phyloP scores from a whole-genome alignment of 2,329 filamentous ascomycete genomes.

The Conoideocrella luteorostrata region DNA sequence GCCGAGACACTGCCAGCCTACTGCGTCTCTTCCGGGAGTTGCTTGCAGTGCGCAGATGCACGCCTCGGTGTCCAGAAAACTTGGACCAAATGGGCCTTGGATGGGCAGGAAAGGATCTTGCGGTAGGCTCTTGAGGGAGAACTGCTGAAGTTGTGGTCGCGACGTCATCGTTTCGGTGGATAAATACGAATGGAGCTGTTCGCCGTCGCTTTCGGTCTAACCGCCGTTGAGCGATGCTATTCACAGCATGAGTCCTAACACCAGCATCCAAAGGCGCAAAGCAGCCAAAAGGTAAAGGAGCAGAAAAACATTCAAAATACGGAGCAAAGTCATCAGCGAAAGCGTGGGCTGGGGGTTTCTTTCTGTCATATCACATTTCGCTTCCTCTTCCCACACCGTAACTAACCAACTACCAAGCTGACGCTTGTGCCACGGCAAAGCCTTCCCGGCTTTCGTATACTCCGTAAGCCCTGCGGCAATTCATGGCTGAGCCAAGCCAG shows the following conservation, averaged over 20 bases:
- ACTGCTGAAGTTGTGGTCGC: not conserved
- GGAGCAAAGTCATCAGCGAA: too few species aligned
- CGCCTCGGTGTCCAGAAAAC: constrained; percentile 33
- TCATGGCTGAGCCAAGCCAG: too few species aligned
- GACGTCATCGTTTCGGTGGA: not conserved
- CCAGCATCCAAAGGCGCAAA: too few species aligned
- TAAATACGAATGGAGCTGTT: too few species aligned
- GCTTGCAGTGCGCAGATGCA: constrained; percentile 32
- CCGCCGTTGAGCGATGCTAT: too few species aligned
- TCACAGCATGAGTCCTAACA: too few species aligned
- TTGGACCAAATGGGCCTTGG: constrained; percentile 23
- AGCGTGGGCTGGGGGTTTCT: too few species aligned
- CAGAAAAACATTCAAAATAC: too few species aligned
- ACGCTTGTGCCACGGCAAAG: not conserved
- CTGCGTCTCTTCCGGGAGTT: constrained; percentile 14
- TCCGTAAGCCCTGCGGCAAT: too few species aligned
- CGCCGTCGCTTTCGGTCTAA: too few species aligned
- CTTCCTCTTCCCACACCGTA: not conserved
- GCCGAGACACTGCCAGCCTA: constrained; percentile 37
- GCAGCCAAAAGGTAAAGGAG: too few species aligned
- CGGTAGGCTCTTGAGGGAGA: constrained; percentile 15
- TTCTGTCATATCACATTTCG: not conserved
- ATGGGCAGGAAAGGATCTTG: constrained; percentile 33
- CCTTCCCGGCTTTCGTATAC: too few species aligned
- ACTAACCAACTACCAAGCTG: not conserved